phyloP scores from a whole-genome alignment of 2,329 filamentous ascomycete species.

The Rhynchosporium graminicola region DNA sequence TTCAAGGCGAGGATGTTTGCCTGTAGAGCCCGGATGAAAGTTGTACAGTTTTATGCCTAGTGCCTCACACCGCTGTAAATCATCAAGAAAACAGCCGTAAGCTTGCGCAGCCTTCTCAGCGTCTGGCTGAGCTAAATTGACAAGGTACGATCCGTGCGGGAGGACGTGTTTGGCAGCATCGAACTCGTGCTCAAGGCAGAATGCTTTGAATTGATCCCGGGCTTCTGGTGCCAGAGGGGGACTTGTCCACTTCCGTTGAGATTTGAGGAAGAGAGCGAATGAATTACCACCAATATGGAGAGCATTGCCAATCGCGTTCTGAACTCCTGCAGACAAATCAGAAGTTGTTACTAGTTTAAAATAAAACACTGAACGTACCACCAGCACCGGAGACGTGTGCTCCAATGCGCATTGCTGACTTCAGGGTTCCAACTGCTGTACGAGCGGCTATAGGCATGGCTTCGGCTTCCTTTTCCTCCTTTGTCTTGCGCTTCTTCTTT shows the following conservation, averaged over 20 bases:
- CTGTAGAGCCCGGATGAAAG: slow-evolving; percentile 89
- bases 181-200: slow-evolving; percentile 70
- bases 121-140: slow-evolving; percentile 90
- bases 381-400: slow-evolving; percentile 91
- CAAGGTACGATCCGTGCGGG: slow-evolving; percentile 93
- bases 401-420: slow-evolving; percentile 76
- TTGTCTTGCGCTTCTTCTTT: slow-evolving; percentile 53
- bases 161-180: slow-evolving; percentile 73
- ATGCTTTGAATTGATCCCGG: slow-evolving; percentile 66
- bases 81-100: slow-evolving; percentile 83
- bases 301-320: slow-evolving; percentile 81
- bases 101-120: slow-evolving; percentile 79
- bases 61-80: slow-evolving; percentile 79
- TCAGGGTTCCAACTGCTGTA: slow-evolving; percentile 63
- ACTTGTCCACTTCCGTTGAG: slow-evolving; percentile 91
- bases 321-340: slow-evolving; percentile 62
- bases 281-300: slow-evolving; percentile 85
- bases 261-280: slow-evolving; percentile 94
- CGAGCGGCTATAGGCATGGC: slow-evolving; percentile 68
- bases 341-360: slow-evolving; percentile 20
- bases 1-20: slow-evolving; percentile 63
- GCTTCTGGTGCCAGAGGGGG: slow-evolving; percentile 72
- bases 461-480: slow-evolving; percentile 56
- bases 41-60: slow-evolving; percentile 94
- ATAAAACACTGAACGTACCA: slow-evolving; percentile 51